phyloP scores from a whole-genome alignment of 176 grass and related monocot species.

The Puya raimondii region DNA sequence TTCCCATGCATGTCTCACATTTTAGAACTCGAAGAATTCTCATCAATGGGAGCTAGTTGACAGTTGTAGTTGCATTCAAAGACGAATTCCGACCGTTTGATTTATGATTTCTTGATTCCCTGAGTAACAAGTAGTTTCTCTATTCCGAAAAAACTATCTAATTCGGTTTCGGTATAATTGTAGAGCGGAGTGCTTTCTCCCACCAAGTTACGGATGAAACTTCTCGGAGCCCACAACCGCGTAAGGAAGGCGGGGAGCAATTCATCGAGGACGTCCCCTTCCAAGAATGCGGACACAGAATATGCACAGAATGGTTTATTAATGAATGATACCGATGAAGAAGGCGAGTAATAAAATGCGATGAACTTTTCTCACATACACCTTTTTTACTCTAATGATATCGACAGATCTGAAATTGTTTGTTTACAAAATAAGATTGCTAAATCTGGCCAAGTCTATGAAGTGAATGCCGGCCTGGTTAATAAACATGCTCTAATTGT shows the following conservation, averaged over 20 bases:
- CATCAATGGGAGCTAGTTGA: too few species aligned
- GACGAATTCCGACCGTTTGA: too few species aligned
- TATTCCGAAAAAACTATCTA: not conserved
- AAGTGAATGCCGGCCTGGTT: constrained; percentile 4
- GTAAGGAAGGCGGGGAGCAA: constrained; percentile 53
- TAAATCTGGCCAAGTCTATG: not conserved
- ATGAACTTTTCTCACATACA: too few species aligned
- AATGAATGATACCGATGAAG: constrained; percentile 47
- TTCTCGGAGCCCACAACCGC: constrained; percentile 51
- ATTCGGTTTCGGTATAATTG: constrained; percentile 9
- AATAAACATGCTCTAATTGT: constrained; percentile 4
- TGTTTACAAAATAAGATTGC: too few species aligned
- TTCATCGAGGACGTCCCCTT: constrained; percentile 55
- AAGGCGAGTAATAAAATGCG: constrained; percentile 29
- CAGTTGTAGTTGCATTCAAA: too few species aligned
- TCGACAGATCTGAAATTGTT: too few species aligned
- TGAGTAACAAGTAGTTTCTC: constrained; percentile 5
- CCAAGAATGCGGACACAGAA: constrained; percentile 43
- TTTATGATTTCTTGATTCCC: constrained; percentile 2
- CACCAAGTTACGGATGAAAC: constrained; percentile 86
- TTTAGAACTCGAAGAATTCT: too few species aligned
- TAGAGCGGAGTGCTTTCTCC: constrained; percentile 82
- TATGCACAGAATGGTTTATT: constrained; percentile 51
- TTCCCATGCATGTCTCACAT: too few species aligned
- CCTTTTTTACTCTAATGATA: too few species aligned